Evolutionary conservation across 371 early-diverging fungal genomes (phyloP).

Genomic region (Mucor lusitanicus): DNA sequence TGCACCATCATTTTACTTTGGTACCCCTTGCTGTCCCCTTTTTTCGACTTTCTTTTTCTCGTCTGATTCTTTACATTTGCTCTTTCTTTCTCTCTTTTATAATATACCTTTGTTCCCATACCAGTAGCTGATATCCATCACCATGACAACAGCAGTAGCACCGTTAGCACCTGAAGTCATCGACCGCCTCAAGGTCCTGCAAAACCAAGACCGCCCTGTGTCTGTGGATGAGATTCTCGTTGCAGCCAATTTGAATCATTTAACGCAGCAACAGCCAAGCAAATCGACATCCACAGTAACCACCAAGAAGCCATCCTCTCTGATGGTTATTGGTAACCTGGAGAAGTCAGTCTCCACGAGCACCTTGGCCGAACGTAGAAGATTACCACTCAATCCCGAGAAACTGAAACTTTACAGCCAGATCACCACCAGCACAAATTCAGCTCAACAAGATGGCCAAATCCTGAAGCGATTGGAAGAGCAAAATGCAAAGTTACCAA

Average conservation of each 20-base stretch:
- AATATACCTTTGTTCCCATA: background rate
- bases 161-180: conserved; percentile 36
- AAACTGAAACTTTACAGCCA: conserved; percentile 19
- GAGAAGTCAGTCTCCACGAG: conserved; percentile 24
- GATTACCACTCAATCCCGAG: conserved; percentile 13
- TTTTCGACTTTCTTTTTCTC: conserved; percentile 13
- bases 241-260: conserved; percentile 37
- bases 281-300: background rate
- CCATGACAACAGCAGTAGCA: conserved; percentile 1
- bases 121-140: background rate
- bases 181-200: conserved; percentile 29
- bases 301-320: conserved; percentile 1
- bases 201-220: conserved; percentile 29
- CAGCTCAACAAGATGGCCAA: conserved; percentile 10
- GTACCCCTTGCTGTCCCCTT: background rate
- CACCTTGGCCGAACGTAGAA: conserved; percentile 28
- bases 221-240: conserved; percentile 34
- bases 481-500: conserved; percentile 48
- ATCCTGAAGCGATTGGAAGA: conserved; percentile 35
- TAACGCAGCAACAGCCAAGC: conserved; percentile 12
- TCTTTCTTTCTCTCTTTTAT: background rate
- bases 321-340: conserved; percentile 4
- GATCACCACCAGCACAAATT: background rate
- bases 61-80: background rate
- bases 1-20: background rate